Conservation (phyloP, 371 early-diverging fungal genomes). For the Coemansia sp. region DNA sequence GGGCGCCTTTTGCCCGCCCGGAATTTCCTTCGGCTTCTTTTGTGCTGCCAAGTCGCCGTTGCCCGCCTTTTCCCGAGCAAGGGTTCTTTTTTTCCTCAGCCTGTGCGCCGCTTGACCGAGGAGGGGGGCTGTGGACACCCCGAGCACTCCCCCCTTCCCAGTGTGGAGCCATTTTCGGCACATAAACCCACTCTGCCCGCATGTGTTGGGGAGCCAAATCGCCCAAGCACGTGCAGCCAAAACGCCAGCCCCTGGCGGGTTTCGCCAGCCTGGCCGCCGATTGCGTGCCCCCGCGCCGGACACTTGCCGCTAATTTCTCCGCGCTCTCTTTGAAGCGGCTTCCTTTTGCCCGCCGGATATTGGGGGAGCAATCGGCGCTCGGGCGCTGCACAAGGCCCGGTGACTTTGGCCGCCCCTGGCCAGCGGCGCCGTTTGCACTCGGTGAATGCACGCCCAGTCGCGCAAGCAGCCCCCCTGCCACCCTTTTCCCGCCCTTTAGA, state of each 20-base stretch:
- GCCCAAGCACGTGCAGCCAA: conserved; percentile 9
- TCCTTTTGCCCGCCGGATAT: neutral
- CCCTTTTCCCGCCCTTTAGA: too few relatives aligned
- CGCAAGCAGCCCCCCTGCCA: too few relatives aligned
- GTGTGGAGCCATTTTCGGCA: neutral
- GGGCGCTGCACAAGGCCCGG: conserved; percentile 3
- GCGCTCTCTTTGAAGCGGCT: neutral
- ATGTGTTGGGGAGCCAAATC: conserved; percentile 6
- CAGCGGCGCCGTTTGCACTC: neutral
- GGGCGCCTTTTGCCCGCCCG: neutral
- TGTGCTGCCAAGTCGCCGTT: neutral
- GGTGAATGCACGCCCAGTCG: neutral
- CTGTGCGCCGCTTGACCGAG: neutral
- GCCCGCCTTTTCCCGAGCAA: neutral
- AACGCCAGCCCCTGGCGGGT: neutral
- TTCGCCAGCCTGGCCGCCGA: neutral
- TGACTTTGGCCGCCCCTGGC: conserved; percentile 1
- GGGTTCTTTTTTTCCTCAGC: neutral
- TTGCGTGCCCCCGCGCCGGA: neutral
- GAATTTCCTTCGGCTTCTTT: neutral
- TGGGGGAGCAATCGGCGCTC: neutral
- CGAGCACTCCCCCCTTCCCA: too few relatives aligned
- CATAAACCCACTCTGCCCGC: conserved; percentile 3
- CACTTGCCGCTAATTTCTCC: neutral
- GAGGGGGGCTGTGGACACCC: too few relatives aligned